Evolutionary conservation across 371 early-diverging fungal species (phyloP).

Genomic region (Dipsacomyces acuminosporus): DNA sequence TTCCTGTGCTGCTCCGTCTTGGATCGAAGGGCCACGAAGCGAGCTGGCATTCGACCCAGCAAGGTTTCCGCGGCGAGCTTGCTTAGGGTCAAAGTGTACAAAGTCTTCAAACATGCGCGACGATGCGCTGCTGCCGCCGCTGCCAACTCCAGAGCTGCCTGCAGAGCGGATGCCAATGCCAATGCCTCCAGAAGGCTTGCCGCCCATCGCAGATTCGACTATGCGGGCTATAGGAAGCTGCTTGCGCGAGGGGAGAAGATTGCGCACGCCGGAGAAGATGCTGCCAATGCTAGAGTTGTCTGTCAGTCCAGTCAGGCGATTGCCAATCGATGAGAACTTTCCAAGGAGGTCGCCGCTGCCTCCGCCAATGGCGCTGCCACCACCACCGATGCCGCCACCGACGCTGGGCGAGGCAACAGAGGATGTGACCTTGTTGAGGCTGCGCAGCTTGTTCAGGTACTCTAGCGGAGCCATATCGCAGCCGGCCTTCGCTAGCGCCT

Average conservation of each 20-base stretch:
- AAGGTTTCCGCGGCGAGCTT: conserved; percentile 48
- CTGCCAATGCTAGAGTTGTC: conserved; percentile 70
- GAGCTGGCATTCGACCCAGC: conserved; percentile 33
- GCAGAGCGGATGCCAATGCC: conserved; percentile 15
- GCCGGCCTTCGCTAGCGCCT: conserved; percentile 67
- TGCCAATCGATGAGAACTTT: conserved; percentile 78
- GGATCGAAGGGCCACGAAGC: conserved; percentile 19
- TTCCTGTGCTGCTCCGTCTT: conserved; percentile 67
- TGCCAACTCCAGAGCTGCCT: conserved; percentile 7
- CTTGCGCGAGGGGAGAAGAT: conserved; percentile 82
- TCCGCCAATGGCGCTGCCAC: conserved; percentile 30
- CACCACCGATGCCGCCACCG: neutral
- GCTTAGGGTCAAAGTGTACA: conserved; percentile 85
- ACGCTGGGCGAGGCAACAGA: conserved; percentile 28
- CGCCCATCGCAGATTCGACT: conserved; percentile 79
- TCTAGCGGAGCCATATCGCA: conserved; percentile 67
- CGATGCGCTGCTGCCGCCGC: conserved; percentile 13
- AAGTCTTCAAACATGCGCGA: conserved; percentile 65
- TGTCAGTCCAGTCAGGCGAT: conserved; percentile 79
- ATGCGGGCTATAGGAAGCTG: conserved; percentile 82
- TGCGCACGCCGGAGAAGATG: conserved; percentile 90
- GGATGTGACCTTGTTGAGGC: conserved; percentile 49
- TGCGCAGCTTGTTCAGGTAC: conserved; percentile 71
- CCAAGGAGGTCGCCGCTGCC: conserved; percentile 59
- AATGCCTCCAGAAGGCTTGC: conserved; percentile 8